Base-by-base conservation (phyloP, 108 stramenopile species). In the Mediolabrus comicus region DNA sequence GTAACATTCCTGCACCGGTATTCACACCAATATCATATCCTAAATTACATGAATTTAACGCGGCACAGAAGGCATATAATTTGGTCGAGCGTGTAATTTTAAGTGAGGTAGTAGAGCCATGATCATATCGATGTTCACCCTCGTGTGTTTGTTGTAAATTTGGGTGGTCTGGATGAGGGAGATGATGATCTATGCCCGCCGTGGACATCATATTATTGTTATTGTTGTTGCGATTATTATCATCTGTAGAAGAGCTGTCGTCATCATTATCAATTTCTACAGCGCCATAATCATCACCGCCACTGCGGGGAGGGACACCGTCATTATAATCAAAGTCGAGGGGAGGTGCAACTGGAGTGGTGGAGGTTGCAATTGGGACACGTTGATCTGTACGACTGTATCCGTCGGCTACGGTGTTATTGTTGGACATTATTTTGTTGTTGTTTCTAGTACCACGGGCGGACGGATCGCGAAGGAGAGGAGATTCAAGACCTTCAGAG, bases 21-120 rank as follows among this genome's bases (percentile, higher is more conserved):
- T 69, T 79, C 0, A 87, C 84, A 0, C 88, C 88, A 41, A 89
- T 81, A 25, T 89, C 88, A 53, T 87, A 89, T 17, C 88, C 88
- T 3, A 89, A 60, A 66, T 93, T 96, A 65, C 89, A 90, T 3
- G 83, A 85, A 31, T 96, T 96, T 4, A 96, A n/a, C 3, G 91
- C 83, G 0, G 95, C 95, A 53, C 90, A 92, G 25, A 90, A 41
- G 2, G 89, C 87, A 61, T 55, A 79, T 7, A 71, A 30, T 67
- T 72, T 79, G 38, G 70, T 79, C 1, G 70, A 25, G 0, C 76
- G 68, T 9, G 76, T 77, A 34, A 77, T 65, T 29, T 70, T 79
- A 25, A 79, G 32, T 2, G 14, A 2, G 7, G 74, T 13, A 22
- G 56, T 51, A 3, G 62, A 61, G 12, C 72, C 72, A 31, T 69